Evolutionary conservation across 345 rosid genomes (phyloP), one percentile per base, ranked within the genome.

Genomic region (Raphanus raphanistrum): DNA sequence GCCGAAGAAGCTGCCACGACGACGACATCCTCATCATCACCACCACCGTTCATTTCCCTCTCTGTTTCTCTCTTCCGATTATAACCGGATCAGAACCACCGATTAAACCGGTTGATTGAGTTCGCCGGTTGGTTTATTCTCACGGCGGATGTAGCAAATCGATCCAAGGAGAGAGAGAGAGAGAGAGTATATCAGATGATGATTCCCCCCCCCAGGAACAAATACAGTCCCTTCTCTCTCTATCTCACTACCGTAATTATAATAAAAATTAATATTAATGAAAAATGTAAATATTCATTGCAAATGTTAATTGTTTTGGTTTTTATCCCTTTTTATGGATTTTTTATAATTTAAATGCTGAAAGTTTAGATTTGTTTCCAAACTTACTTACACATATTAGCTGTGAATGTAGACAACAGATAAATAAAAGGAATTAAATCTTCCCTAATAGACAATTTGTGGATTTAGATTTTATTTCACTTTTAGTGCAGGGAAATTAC

Each of bases 1-100:
- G 41, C 66, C 50, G 79, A 28, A 73, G 74, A 75, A 74, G 72
- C 79, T 74, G 67, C 74, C 21, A 21, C 21, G 55, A 66, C 73
- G 65, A 63, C 78, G 66, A 73, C 82, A 25, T 79, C 82, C 38
- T 79, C 79, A 52, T 67, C 74, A 63, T 78, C 55, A 50, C 55
- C 55, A 50, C 55, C 55, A 50, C 55, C 82, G 71, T 79, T 78
- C 81, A 78, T 50, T 78, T 78, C 10, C 62, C 67, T 57, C 70
- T 43, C 48, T 72, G 6, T 77, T n/a, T 57, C 66, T 25, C 11
- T 61, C 74, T 45, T 45, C 72, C 50, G 72, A 71, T 71, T 77
- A 43, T n/a, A 55, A 54, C 26, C 64, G 70, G 74, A 67, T 72
- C 70, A 63, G 69, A 36, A 72, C 60, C 69, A 72, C 60, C 69